Evolutionary conservation across 192 early-diverging fungal genomes (phyloP), one percentile per base, ranked within the genome.

Genomic region (Glomus cerebriforme): DNA sequence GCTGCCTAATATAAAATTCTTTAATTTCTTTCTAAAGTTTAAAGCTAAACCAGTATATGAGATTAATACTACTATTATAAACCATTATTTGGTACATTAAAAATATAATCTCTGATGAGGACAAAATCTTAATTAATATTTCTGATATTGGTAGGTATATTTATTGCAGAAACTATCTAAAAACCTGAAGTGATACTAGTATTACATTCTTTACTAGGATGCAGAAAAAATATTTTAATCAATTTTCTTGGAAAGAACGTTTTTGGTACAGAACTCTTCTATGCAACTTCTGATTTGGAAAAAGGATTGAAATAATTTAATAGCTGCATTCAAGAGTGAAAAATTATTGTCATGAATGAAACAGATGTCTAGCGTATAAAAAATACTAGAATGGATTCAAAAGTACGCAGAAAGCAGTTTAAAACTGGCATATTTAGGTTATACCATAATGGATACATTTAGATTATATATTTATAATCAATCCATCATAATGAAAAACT

Each of bases 121-220:
- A n/a, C n/a, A n/a, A n/a, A n/a, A n/a, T n/a, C n/a, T 72, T 72
- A 72, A 12, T 72, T 47, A 49, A 72, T 72, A 72, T 72, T 72
- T 72, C 45, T 72, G 70, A 17, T 0, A 72, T 4, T 72, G 45
- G 70, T 47, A 22, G 0, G 43, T 3, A 22, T 45, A 45, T 45
- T 54, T 72, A 72, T 13, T 12, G 45, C 19, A n/a, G n/a, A n/a
- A 72, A 72, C 39, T 3, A 49, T 26, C 70, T 49, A 72, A 45
- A 37, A 68, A 32, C 66, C 66, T 68, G 31, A 27, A 32, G 45
- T 29, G 0, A 72, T 72, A 47, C 43, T 0, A 72, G 70, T 72
- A 5, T 72, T 72, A 27, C 12, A 29, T 47, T 54, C 43, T 29
- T 72, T 72, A 45, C 45, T 7, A 45, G 70, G 24, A 0, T 49